A percentile compares a stretch with the other conserved stretches of the same genome.
Evolutionary conservation across 2,329 filamentous ascomycete species (phyloP).

Genomic region (Ceratocystis albifundus): DNA sequence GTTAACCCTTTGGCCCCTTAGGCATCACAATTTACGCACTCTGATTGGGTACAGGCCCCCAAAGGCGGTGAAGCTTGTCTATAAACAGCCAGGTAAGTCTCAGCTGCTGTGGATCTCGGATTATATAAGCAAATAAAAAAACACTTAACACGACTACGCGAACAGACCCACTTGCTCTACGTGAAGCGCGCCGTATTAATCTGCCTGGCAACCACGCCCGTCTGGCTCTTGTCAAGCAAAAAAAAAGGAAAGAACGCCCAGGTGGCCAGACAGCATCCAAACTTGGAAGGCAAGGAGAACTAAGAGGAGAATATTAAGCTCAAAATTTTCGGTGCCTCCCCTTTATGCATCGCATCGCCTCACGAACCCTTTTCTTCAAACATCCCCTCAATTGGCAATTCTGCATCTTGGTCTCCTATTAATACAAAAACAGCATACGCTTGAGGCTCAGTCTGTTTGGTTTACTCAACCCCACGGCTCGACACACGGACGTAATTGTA

Average conservation of each 20-base stretch:
- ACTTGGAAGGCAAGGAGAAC: background rate
- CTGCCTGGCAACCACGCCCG: background rate
- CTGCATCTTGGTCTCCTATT: background rate
- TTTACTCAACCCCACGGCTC: background rate
- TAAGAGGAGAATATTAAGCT: background rate
- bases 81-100: no score
- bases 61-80: no score
- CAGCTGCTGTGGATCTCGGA: no score
- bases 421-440: background rate
- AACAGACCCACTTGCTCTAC: background rate
- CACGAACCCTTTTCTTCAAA: background rate
- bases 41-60: no score
- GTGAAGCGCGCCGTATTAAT: background rate
- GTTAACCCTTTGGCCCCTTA: no score
- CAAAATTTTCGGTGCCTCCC: background rate
- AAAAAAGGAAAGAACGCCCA: background rate
- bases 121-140: background rate
- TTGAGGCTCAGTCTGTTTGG: background rate
- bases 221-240: background rate
- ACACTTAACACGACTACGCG: background rate
- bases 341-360: background rate
- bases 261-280: background rate
- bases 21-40: no score
- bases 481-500: conserved; percentile 1
- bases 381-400: background rate